Evolutionary conservation across 495 filamentous ascomycete genomes (phyloP).

Genomic region (Aspergillus panamensis): DNA sequence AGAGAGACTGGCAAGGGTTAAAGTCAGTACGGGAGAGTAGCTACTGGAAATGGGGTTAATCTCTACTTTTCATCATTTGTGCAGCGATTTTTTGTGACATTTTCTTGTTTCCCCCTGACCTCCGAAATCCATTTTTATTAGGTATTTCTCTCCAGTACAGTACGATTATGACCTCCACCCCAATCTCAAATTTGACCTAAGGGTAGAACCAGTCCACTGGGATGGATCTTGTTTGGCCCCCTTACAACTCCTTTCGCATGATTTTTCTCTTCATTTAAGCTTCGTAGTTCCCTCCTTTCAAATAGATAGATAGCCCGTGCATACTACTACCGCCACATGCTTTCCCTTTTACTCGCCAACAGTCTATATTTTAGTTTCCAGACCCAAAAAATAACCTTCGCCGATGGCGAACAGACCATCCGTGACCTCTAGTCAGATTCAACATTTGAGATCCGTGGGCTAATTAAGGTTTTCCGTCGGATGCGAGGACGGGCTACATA

Average conservation of each 20-base stretch:
- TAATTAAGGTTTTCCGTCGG: neutral
- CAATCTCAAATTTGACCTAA: neutral
- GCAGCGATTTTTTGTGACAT: neutral
- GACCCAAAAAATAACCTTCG: neutral
- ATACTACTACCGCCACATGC: neutral
- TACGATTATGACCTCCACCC: neutral
- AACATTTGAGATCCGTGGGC: neutral
- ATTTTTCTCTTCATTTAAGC: neutral
- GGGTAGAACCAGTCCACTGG: neutral
- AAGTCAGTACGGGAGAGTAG: conserved; percentile 24
- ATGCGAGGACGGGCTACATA: neutral
- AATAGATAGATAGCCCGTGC: neutral
- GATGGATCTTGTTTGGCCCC: neutral
- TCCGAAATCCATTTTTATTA: neutral
- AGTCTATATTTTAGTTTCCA: too few species aligned
- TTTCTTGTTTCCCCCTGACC: neutral
- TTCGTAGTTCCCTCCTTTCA: neutral
- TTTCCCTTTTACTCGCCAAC: neutral
- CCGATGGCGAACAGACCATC: neutral
- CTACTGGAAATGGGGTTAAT: neutral
- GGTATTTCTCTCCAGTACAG: neutral
- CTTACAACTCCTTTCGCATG: neutral
- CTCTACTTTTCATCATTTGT: neutral
- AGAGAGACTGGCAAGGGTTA: conserved; percentile 50
- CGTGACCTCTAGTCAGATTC: neutral